Conservation (phyloP, 2,329 filamentous ascomycete genomes). For the Diaporthe sp. region DNA sequence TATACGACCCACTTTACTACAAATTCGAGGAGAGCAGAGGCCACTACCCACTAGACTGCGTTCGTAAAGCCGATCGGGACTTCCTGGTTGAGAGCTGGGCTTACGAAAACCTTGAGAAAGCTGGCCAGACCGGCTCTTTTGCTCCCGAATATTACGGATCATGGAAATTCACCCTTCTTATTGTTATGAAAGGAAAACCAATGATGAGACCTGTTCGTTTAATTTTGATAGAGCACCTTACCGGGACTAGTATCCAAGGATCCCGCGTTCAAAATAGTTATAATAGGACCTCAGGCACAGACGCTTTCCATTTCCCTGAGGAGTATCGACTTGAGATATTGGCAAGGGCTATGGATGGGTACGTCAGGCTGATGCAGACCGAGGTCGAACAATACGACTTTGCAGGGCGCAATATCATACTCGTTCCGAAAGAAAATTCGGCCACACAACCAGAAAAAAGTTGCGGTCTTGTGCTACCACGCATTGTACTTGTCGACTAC, state of each 20-base stretch:
- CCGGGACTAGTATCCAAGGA: neutral
- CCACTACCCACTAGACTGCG: neutral
- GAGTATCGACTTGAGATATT: neutral
- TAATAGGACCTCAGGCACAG: neutral
- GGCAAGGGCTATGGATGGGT: constrained; percentile 7
- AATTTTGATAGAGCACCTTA: neutral
- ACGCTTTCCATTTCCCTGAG: neutral
- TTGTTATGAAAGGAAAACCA: neutral
- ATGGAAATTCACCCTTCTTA: neutral
- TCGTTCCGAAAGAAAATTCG: neutral
- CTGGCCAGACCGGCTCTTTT: neutral
- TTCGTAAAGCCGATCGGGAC: neutral
- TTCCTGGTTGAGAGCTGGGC: neutral
- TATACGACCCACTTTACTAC: neutral
- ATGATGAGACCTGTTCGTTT: neutral
- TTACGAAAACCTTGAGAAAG: neutral
- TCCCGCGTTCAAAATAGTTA: neutral
- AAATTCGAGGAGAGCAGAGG: neutral
- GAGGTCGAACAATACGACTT: neutral
- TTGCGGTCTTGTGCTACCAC: neutral
- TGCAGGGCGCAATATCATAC: neutral
- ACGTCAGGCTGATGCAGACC: neutral
- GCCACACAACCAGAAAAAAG: neutral
- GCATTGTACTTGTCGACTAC: neutral
- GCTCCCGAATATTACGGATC: neutral